phyloP scores from a whole-genome alignment of 2,329 filamentous ascomycete genomes.

The Fusarium continuum region DNA sequence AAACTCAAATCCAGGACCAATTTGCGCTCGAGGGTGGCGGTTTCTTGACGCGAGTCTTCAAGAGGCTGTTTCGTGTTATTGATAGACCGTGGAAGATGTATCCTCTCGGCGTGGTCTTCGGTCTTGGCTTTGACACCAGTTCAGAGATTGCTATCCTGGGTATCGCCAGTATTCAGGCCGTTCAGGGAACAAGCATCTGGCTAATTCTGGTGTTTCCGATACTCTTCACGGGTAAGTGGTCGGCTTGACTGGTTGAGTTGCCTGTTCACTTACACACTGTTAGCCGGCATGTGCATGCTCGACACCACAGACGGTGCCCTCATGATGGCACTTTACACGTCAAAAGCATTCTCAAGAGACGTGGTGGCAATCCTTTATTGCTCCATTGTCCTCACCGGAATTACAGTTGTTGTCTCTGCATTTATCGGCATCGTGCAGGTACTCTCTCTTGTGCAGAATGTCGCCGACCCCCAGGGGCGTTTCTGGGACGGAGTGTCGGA shows the following conservation, averaged over 20 bases:
- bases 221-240: constrained; percentile 77
- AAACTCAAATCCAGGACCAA: constrained; percentile 50
- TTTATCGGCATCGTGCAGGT: constrained; percentile 89
- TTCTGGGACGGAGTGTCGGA: constrained; percentile 91
- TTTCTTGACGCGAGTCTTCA: constrained; percentile 75
- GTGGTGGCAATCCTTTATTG: constrained; percentile 93
- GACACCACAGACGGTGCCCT: constrained; percentile 93
- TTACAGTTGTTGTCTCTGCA: constrained; percentile 84
- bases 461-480: constrained; percentile 74
- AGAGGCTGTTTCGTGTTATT: constrained; percentile 78
- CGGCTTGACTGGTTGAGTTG: no score
- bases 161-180: constrained; percentile 87
- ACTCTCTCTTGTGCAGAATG: constrained; percentile 79
- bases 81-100: constrained; percentile 95
- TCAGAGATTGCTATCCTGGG: constrained; percentile 93
- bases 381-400: constrained; percentile 83
- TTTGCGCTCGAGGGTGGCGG: constrained; percentile 81
- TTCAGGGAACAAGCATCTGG: constrained; percentile 90
- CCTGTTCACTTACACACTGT: not conserved
- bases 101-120: constrained; percentile 86
- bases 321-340: constrained; percentile 94
- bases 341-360: constrained; percentile 79
- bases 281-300: constrained; percentile 91
- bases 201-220: constrained; percentile 91
- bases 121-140: constrained; percentile 93